Percentiles rank a stretch among this genome's conserved stretches.
phyloP scores from a whole-genome alignment of 2,329 filamentous ascomycete genomes.

The Penicillium decumbens region DNA sequence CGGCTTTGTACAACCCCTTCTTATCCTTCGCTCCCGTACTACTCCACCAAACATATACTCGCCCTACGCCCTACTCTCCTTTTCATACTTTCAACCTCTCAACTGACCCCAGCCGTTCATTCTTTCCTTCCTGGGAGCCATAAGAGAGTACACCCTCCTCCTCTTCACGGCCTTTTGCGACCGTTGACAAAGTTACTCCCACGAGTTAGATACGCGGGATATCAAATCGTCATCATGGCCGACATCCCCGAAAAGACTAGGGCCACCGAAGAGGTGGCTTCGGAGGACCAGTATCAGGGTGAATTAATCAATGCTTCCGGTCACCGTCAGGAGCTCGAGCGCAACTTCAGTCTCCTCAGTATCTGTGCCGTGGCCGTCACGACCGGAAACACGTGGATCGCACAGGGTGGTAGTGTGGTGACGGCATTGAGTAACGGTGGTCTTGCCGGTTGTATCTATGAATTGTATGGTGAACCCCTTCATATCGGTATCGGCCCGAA shows the following conservation, averaged over 20 bases:
- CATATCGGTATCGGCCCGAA: neutral
- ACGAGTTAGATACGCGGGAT: neutral
- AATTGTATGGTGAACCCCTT: constrained; percentile 44
- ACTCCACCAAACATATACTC: constrained; percentile 9
- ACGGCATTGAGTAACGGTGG: constrained; percentile 59
- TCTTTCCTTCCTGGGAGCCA: neutral
- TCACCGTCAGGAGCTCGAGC: constrained; percentile 58
- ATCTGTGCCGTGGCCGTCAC: constrained; percentile 59
- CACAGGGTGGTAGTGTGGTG: constrained; percentile 57
- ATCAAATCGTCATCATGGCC: constrained; percentile 5
- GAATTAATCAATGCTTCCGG: constrained; percentile 59
- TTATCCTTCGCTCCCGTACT: neutral
- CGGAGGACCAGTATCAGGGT: constrained; percentile 29
- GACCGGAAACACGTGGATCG: constrained; percentile 62
- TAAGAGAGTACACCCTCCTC: neutral
- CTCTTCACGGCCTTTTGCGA: neutral
- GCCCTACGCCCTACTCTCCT: neutral
- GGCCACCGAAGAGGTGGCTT: constrained; percentile 20
- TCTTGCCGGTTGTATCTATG: constrained; percentile 58
- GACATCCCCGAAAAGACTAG: constrained; percentile 22
- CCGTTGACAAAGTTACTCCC: neutral
- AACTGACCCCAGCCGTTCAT: neutral
- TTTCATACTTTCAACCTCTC: neutral
- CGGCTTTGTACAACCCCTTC: neutral
- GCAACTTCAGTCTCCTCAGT: constrained; percentile 58